Evolutionary conservation across 257 asterid species (phyloP).

Genomic region (Solanum arcanum): DNA sequence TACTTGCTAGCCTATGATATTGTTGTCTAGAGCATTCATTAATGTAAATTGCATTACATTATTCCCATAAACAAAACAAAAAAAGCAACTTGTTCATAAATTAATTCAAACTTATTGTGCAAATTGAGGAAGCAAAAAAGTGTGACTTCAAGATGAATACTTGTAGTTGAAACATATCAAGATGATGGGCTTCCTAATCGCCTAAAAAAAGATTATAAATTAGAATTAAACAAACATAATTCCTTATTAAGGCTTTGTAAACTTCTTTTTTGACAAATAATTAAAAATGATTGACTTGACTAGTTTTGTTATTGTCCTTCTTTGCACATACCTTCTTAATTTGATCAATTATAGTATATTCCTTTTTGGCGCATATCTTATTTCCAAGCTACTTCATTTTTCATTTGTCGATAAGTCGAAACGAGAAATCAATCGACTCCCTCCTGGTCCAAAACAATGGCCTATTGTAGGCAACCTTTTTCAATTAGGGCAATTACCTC

Average conservation of each 20-base stretch:
- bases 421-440: slow-evolving; percentile 15
- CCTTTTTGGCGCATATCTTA: background rate
- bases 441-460: slow-evolving; percentile 82
- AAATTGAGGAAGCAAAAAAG: background rate
- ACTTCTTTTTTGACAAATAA: background rate
- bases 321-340: background rate
- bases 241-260: background rate
- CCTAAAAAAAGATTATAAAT: background rate
- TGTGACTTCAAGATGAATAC: background rate
- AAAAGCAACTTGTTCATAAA: too few relatives aligned
- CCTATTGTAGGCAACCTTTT: slow-evolving; percentile 91
- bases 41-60: too few relatives aligned
- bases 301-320: background rate
- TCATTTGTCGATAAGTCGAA: background rate
- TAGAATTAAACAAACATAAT: background rate
- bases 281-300: background rate
- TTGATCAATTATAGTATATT: background rate
- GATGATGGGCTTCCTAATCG: background rate
- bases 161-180: background rate
- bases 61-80: too few relatives aligned
- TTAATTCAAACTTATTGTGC: background rate
- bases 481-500: slow-evolving; percentile 66
- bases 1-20: too few relatives aligned
- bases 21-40: too few relatives aligned
- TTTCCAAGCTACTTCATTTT: background rate